Percentiles rank a stretch among this genome's conserved stretches.
These are phyloP conservation scores for Melanopsichium pennsylvanicum DNA, from an alignment of 1,284 basidiomycete species.

Conservation along the genomic window DNA sequence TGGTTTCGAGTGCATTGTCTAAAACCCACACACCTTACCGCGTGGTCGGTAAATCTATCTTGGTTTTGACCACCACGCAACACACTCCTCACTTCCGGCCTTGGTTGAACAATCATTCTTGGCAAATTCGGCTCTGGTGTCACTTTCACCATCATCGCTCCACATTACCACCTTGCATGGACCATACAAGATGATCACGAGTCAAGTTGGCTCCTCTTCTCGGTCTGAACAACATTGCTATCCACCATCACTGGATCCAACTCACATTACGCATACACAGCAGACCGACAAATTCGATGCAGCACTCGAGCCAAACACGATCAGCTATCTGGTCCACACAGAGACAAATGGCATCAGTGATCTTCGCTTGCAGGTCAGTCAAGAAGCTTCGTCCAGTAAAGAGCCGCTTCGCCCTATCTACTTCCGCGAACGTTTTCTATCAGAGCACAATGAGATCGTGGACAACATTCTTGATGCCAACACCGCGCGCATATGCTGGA, in stretches of 20 bases:
- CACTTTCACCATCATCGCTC: background rate
- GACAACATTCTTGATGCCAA: constrained; percentile 48
- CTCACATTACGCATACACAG: background rate
- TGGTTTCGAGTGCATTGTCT: too few species aligned
- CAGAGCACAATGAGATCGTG: constrained; percentile 52
- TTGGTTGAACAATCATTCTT: too few species aligned
- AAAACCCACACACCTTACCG: too few species aligned
- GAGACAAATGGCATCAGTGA: constrained; percentile 28
- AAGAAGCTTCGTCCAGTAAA: constrained; percentile 21
- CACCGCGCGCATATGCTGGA: constrained; percentile 44
- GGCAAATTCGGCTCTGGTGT: background rate
- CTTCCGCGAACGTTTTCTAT: constrained; percentile 43
- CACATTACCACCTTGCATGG: background rate
- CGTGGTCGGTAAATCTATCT: too few species aligned
- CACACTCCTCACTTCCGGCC: too few species aligned
- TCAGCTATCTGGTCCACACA: constrained; percentile 39
- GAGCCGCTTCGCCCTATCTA: constrained; percentile 38
- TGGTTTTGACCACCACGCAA: too few species aligned
- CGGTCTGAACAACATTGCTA: background rate
- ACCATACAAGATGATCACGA: constrained; percentile 1
- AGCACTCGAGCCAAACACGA: background rate
- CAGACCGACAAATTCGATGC: background rate
- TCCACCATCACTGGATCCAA: background rate
- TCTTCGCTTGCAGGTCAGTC: constrained; percentile 37
- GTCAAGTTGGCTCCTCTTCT: background rate